phyloP scores from a whole-genome alignment of 257 asterid genomes.

The Solanum habrochaites region DNA sequence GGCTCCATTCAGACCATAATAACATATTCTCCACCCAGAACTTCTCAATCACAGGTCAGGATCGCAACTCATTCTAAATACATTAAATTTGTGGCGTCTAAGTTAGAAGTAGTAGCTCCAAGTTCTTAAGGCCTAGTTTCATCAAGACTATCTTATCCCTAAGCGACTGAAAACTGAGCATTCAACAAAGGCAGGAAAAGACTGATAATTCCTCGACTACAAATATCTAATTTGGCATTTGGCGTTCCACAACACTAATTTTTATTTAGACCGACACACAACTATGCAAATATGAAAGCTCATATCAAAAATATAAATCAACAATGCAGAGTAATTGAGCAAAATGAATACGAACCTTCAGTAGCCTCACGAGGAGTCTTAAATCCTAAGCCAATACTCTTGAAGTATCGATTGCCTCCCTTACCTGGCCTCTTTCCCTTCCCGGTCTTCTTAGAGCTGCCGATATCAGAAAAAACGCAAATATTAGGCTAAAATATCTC shows the following conservation, averaged over 20 bases:
- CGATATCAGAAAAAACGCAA: background rate
- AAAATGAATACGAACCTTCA: constrained; percentile 15
- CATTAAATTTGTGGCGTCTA: background rate
- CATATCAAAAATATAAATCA: background rate
- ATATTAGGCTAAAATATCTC: background rate
- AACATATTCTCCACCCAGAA: background rate
- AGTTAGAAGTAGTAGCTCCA: background rate
- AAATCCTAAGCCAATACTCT: constrained; percentile 35
- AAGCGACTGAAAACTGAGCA: background rate
- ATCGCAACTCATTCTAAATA: background rate
- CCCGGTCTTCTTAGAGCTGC: constrained; percentile 36
- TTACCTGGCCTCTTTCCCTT: constrained; percentile 41
- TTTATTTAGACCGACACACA: background rate
- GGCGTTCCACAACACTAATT: background rate
- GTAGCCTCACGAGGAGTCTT: constrained; percentile 33
- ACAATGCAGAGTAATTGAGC: background rate
- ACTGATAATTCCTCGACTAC: background rate
- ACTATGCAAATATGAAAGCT: no score
- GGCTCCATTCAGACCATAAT: background rate
- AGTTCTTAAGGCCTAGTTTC: background rate
- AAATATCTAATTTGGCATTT: background rate
- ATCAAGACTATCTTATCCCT: background rate
- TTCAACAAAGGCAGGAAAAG: background rate
- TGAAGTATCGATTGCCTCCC: constrained; percentile 33
- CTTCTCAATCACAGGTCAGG: background rate